Base-by-base conservation (phyloP, 2,329 filamentous ascomycete genomes). In the Coniochaeta sp. region DNA sequence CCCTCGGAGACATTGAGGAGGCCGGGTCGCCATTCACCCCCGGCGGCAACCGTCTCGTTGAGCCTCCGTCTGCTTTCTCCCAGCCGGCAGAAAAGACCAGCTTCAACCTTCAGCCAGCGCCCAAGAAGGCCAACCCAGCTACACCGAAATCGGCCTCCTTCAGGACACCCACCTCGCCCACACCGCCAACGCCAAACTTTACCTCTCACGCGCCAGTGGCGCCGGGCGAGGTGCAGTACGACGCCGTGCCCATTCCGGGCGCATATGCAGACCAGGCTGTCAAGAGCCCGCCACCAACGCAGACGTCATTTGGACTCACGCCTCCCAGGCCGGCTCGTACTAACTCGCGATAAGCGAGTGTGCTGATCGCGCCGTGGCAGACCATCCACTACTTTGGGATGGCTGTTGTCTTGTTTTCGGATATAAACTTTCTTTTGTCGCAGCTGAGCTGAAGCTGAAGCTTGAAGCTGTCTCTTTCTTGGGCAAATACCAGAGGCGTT, bases 61-160 rank as follows among this genome's bases (percentile, higher is more conserved):
- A 88, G 64, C 85, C 89, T 6, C 78, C 79, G 62, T 89, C 89
- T 47, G 78, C 86, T 61, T 87, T 88, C 66, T 74, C 81, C 64
- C 4, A 52, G 22, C 47, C 47, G 8, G 22, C 47, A 52, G 66
- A 79, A 31, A 83, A 80, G 65, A 80, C 86, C n/a, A 56, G 55
- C 60, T 97, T 98, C 81, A 88, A 89, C 70, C 86, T 98, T 47
- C 91, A 96, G 77, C 81, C 92, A 19, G 92, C 93, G 44, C 93
- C 54, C 3, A 81, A 81, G 73, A 91, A 89, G 72, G 84, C 92
- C 56, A 90, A 90, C 59, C 83, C 91, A 7, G 95, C 90, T 0
- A 91, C 91, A 86, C 74, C 75, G 83, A 59, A 74, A 77, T 43
- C 85, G 88, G 68, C 79, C 22, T 84, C 81, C 44, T 91, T 95